These are phyloP conservation scores for Taiwanofungus camphoratus DNA, from an alignment of 1,284 basidiomycete species.

Conservation along the genomic window DNA sequence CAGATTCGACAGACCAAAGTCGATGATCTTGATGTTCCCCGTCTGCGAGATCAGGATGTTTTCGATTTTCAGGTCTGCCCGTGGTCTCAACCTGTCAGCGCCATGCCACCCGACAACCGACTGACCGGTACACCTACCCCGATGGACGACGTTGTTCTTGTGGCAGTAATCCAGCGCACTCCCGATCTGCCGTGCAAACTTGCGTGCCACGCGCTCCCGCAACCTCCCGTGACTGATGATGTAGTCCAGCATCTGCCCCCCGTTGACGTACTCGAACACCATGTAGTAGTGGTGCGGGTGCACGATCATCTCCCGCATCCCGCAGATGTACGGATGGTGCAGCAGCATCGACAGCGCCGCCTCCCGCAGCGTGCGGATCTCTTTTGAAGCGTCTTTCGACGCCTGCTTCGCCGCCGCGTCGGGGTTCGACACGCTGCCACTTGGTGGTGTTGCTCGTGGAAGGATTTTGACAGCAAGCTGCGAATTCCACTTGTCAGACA, in stretches of 20 bases:
- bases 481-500: not conserved
- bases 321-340: conserved; percentile 98
- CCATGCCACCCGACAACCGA: conserved; percentile 6
- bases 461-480: conserved; percentile 98
- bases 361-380: conserved; percentile 93
- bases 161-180: conserved; percentile 97
- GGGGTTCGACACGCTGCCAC: conserved; percentile 40
- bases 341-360: conserved; percentile 91
- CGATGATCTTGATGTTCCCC: conserved; percentile 99
- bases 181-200: conserved; percentile 96
- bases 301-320: conserved; percentile 97
- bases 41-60: conserved; percentile 99
- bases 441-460: conserved; percentile 67
- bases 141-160: conserved; percentile 95
- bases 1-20: conserved; percentile 98
- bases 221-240: conserved; percentile 98
- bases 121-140: conserved; percentile 41
- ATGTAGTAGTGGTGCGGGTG: conserved; percentile 99
- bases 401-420: conserved; percentile 76
- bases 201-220: conserved; percentile 90
- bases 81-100: conserved; percentile 14
- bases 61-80: conserved; percentile 91
- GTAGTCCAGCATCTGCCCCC: conserved; percentile 99
- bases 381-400: conserved; percentile 91
- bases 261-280: conserved; percentile 98